Conservation (phyloP, 805 yeast species). For the Cyberlindnera americana region DNA sequence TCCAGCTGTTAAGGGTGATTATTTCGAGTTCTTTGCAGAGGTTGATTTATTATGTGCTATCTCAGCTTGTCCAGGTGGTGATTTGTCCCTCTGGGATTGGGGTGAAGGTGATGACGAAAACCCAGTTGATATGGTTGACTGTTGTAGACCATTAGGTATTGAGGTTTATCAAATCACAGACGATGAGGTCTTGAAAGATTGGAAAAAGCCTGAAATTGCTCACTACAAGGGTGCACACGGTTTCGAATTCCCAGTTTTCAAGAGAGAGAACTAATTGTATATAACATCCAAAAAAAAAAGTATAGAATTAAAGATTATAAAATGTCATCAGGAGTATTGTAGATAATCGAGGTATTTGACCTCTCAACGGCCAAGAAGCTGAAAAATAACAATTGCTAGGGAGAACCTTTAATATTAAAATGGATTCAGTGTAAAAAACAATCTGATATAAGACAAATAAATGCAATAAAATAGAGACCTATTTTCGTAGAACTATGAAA, state of each 20-base stretch:
- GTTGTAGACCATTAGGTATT: conserved; percentile 60
- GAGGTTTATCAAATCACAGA: conserved; percentile 57
- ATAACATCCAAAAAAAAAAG: no score
- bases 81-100: conserved; percentile 67
- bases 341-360: no score
- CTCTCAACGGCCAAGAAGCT: no score
- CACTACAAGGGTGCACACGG: conserved; percentile 61
- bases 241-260: conserved; percentile 26
- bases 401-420: no score
- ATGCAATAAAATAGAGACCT: no score
- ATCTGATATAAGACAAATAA: no score
- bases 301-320: no score
- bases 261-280: conserved; percentile 12
- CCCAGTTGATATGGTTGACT: conserved; percentile 50
- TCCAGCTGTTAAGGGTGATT: conserved; percentile 57
- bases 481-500: no score
- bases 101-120: conserved; percentile 51
- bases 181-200: conserved; percentile 39
- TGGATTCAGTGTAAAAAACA: no score
- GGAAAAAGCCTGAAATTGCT: conserved; percentile 50
- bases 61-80: conserved; percentile 71
- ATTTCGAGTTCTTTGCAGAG: conserved; percentile 66
- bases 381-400: no score
- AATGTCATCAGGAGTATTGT: no score
- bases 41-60: conserved; percentile 61